Conservation (phyloP, 345 rosid genomes). For the Laguncularia racemosa region DNA sequence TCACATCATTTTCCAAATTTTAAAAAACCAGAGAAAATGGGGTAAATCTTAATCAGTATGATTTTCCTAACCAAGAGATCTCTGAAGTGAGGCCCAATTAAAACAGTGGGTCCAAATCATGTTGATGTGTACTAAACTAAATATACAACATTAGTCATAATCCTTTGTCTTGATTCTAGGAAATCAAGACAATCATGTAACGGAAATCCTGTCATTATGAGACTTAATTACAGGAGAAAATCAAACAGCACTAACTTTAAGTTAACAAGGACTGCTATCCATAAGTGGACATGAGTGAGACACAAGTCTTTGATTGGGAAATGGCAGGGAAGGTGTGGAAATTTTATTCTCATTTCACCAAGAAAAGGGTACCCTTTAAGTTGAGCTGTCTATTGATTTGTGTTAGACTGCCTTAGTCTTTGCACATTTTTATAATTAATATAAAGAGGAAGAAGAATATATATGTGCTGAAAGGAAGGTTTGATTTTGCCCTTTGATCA, state of each 20-base stretch:
- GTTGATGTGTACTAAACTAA: constrained; percentile 39
- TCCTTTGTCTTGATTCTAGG: constrained; percentile 32
- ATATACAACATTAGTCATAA: constrained; percentile 38
- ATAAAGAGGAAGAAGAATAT: background rate
- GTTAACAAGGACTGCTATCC: constrained; percentile 6
- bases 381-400: constrained; percentile 52
- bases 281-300: background rate
- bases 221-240: constrained; percentile 47
- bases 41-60: constrained; percentile 34
- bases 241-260: constrained; percentile 14
- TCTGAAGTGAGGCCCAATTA: constrained; percentile 23
- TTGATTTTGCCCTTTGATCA: constrained; percentile 44
- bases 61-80: constrained; percentile 53
- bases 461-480: background rate
- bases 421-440: constrained; percentile 6
- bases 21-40: constrained; percentile 7
- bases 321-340: no score
- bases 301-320: no score
- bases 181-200: constrained; percentile 39
- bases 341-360: background rate
- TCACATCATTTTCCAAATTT: constrained; percentile 35
- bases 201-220: constrained; percentile 44
- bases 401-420: constrained; percentile 42
- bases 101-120: constrained; percentile 40
- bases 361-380: constrained; percentile 13